Evolutionary conservation across 345 rosid genomes (phyloP).

Genomic region (rapeseed (Brassica napus)): Da-Ae NC_063438.1:3382501-3383000

Average conservation of each 20-base stretch:
- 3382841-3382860: too few species aligned
- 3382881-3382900: background rate
- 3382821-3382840: too few species aligned
- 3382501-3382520: constrained; percentile 37
- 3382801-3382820: too few species aligned
- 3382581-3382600: background rate
- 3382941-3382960: background rate
- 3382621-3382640: too few species aligned
- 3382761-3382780: too few species aligned
- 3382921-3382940: background rate
- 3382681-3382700: too few species aligned
- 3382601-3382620: background rate
- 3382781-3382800: too few species aligned
- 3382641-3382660: too few species aligned
- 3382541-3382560: constrained; percentile 30
- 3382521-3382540: constrained; percentile 24
- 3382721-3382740: too few species aligned
- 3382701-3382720: too few species aligned
- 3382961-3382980: background rate
- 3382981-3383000: background rate
- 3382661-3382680: too few species aligned
- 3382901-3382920: background rate
- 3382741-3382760: too few species aligned
- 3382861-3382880: background rate
- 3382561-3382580: background rate